Conservation (phyloP, 2,329 filamentous ascomycete species). For the Alternaria triticimaculans region DNA sequence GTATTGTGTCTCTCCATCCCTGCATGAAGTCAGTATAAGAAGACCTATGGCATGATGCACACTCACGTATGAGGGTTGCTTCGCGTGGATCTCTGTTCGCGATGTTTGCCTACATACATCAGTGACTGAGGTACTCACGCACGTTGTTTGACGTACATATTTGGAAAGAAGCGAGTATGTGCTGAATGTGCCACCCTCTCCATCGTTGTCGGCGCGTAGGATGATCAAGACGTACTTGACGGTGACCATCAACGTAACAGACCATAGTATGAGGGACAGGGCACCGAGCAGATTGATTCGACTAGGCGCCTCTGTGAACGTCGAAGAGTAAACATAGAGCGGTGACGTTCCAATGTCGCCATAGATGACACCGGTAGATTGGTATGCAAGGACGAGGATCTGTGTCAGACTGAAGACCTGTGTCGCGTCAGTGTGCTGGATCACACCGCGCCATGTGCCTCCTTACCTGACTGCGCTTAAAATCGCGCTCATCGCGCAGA, state of each 20-base stretch:
- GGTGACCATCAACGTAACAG: slow-evolving; percentile 71
- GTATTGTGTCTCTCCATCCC: slow-evolving; percentile 65
- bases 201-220: slow-evolving; percentile 71
- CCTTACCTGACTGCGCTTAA: slow-evolving; percentile 39
- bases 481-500: slow-evolving; percentile 38
- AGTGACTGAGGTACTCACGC: background rate
- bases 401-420: slow-evolving; percentile 39
- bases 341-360: slow-evolving; percentile 72
- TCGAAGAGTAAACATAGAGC: slow-evolving; percentile 75
- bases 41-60: background rate
- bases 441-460: background rate
- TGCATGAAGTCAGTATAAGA: slow-evolving; percentile 6
- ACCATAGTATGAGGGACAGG: slow-evolving; percentile 73
- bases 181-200: slow-evolving; percentile 73
- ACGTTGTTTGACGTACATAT: slow-evolving; percentile 50
- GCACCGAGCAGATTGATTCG: slow-evolving; percentile 68
- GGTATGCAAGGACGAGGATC: slow-evolving; percentile 58
- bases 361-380: slow-evolving; percentile 71
- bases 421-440: slow-evolving; percentile 15
- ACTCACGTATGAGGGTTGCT: slow-evolving; percentile 57
- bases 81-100: slow-evolving; percentile 65
- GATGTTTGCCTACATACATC: slow-evolving; percentile 61
- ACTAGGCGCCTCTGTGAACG: slow-evolving; percentile 60
- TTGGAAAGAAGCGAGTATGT: slow-evolving; percentile 68
- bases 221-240: slow-evolving; percentile 73